Evolutionary conservation across 768 basidiomycete species (phyloP), one percentile per base, ranked within the genome.

Genomic region (Suillus subaureus): DNA sequence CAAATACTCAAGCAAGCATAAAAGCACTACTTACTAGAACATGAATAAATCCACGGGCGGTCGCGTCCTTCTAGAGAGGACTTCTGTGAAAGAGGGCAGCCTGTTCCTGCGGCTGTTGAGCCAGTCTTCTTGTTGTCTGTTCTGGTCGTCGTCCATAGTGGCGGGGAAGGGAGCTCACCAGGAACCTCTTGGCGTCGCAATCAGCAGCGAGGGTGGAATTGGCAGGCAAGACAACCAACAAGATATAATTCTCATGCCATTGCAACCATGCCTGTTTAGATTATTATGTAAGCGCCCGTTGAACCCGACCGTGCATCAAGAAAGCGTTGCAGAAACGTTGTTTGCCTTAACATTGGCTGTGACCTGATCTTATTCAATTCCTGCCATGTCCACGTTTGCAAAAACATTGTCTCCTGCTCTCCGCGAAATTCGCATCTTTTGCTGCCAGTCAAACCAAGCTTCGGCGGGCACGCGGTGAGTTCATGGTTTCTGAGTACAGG

Each of bases 41-140:
- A 96, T 97, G 84, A 97, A 99, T 62, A 99, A 84, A 82, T 99
- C 97, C 39, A 99, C 94, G 23, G 97, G 97, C 0, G 97, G 94
- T 67, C 93, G 81, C 40, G 97, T 97, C 74, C 91, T 85, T 71
- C 97, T 85, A 23, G 92, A 92, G 35, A 99, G 85, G 57, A 98
- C 96, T 81, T 99, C 95, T 28, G 89, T 87, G 72, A 94, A 93
- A 37, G 93, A 89, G n/a, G 92, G 93, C 16, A 94, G 83, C 72
- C 92, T 86, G 73, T 92, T 87, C 79, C 84, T 84, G 77, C 92
- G 87, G 75, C 81, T 87, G 67, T 78, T 82, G 6, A 85, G 84
- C 90, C 89, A 91, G 70, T 93, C 92, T 77, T 93, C 91, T 69
- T 91, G 88, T 63, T 78, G 77, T 58, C 77, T 66, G 21, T 61